Evolutionary conservation across 352 stramenopile genomes (phyloP).

Genomic region (Phytophthora idaei): DNA sequence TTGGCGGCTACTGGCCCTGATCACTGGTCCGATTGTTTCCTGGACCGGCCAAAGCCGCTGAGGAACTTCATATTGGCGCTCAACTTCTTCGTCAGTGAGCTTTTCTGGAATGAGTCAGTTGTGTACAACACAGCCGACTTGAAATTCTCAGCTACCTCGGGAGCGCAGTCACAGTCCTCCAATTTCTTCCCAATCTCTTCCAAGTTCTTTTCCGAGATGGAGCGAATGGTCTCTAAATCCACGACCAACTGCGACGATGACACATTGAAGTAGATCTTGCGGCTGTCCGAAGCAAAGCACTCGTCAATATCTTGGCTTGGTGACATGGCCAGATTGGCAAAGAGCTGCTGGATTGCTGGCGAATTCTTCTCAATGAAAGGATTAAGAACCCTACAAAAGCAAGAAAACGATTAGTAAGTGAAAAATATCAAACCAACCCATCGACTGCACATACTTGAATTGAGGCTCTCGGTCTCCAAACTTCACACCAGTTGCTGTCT

Average conservation of each 20-base stretch:
- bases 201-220: constrained; percentile 75
- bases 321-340: constrained; percentile 68
- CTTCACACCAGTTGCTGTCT: constrained; percentile 85
- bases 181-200: constrained; percentile 75
- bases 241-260: constrained; percentile 56
- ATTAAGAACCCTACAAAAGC: constrained; percentile 71
- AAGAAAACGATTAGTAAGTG: constrained; percentile 5
- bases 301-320: constrained; percentile 73
- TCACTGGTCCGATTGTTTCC: constrained; percentile 48
- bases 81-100: constrained; percentile 67
- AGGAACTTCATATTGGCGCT: constrained; percentile 84
- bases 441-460: constrained; percentile 56
- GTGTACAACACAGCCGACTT: constrained; percentile 51
- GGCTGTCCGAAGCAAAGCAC: constrained; percentile 75
- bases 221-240: constrained; percentile 70
- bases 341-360: constrained; percentile 76
- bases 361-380: constrained; percentile 89
- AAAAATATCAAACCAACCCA: constrained; percentile 1
- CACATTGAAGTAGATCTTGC: constrained; percentile 74
- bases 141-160: constrained; percentile 57
- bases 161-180: constrained; percentile 42
- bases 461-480: constrained; percentile 87
- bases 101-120: constrained; percentile 49
- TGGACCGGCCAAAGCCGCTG: constrained; percentile 53
- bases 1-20: background rate